Conservation (phyloP, 805 yeast genomes). For the Komagataella pastoris region DNA sequence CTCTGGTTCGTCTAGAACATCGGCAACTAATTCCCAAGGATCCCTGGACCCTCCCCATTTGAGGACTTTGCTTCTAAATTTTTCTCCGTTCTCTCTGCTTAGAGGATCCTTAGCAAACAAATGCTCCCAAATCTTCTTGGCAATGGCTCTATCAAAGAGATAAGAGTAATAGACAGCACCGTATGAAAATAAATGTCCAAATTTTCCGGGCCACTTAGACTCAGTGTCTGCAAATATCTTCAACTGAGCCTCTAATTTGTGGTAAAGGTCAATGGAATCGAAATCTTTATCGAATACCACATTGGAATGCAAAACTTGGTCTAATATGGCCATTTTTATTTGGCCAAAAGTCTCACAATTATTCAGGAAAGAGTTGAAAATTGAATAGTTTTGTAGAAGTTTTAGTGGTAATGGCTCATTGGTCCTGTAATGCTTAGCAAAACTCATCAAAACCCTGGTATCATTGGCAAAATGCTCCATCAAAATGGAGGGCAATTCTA, state of each 20-base stretch:
- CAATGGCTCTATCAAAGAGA: slow-evolving; percentile 83
- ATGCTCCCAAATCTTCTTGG: slow-evolving; percentile 69
- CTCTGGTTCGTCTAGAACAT: slow-evolving; percentile 53
- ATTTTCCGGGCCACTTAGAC: slow-evolving; percentile 87
- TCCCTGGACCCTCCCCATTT: slow-evolving; percentile 91
- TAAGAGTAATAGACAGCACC: slow-evolving; percentile 93
- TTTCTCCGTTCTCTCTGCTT: slow-evolving; percentile 60
- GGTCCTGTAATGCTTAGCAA: slow-evolving; percentile 63
- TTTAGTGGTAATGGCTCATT: slow-evolving; percentile 42
- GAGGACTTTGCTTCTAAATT: slow-evolving; percentile 54
- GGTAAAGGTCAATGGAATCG: slow-evolving; percentile 51
- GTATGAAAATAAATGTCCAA: slow-evolving; percentile 86
- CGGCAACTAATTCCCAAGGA: slow-evolving; percentile 80
- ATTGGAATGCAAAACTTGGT: slow-evolving; percentile 59
- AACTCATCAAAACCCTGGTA: slow-evolving; percentile 55
- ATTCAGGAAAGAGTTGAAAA: slow-evolving; percentile 37
- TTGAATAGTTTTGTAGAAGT: slow-evolving; percentile 36
- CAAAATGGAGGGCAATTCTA: slow-evolving; percentile 89
- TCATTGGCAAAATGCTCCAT: slow-evolving; percentile 91
- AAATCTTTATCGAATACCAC: slow-evolving; percentile 27
- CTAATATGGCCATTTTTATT: slow-evolving; percentile 79
- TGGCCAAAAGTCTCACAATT: slow-evolving; percentile 76
- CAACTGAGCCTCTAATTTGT: slow-evolving; percentile 43
- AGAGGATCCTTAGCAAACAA: slow-evolving; percentile 63
- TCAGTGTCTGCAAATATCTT: slow-evolving; percentile 52